Conservation (phyloP, 192 early-diverging fungal species). For the Mortierella hygrophila region DNA sequence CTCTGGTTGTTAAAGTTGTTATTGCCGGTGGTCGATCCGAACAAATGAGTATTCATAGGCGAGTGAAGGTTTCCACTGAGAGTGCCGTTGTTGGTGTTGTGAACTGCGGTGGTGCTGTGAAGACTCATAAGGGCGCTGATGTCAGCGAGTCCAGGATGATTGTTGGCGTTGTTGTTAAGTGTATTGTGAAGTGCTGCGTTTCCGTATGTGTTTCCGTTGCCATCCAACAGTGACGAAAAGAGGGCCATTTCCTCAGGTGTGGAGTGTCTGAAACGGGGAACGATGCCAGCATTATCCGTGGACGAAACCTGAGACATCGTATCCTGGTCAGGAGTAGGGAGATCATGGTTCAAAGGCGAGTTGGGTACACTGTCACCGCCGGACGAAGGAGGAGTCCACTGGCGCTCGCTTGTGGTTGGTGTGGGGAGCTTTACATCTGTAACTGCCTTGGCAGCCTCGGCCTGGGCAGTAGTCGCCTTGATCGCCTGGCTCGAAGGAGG, state of each 20-base stretch:
- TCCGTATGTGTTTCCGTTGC: slow-evolving; percentile 37
- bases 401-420: slow-evolving; percentile 25
- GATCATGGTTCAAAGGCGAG: slow-evolving; percentile 27
- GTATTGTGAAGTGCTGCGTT: not conserved
- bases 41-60: not conserved
- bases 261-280: slow-evolving; percentile 42
- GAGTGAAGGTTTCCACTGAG: not conserved
- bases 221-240: slow-evolving; percentile 43
- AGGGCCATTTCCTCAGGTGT: slow-evolving; percentile 46
- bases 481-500: not conserved
- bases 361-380: slow-evolving; percentile 26
- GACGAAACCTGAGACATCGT: slow-evolving; percentile 5
- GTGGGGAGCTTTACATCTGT: slow-evolving; percentile 17
- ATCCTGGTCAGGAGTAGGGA: slow-evolving; percentile 47
- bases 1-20: not conserved
- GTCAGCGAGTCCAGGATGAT: not conserved
- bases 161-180: not conserved
- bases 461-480: not conserved
- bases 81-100: not conserved
- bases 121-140: not conserved
- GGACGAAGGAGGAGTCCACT: slow-evolving; percentile 28
- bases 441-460: slow-evolving; percentile 2
- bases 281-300: slow-evolving; percentile 36
- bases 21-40: not conserved
- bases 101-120: not conserved